phyloP scores from a whole-genome alignment of 139 green algal genomes.

The Zygnema circumcarinatum region DNA sequence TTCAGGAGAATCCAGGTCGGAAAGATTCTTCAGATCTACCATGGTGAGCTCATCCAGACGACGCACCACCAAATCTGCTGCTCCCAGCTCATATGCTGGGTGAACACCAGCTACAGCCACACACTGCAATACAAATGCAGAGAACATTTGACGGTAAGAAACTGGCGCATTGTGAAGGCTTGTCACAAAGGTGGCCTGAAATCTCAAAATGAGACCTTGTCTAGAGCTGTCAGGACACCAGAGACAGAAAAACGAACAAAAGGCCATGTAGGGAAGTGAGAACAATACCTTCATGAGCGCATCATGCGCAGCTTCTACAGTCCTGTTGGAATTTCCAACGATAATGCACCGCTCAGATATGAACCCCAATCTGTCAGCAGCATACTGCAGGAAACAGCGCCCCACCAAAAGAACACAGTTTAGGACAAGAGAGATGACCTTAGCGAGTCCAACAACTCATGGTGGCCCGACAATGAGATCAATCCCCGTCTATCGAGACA shows the following conservation, averaged over 20 bases:
- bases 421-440: background rate
- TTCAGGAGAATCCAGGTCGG: slow-evolving; percentile 75
- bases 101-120: slow-evolving; percentile 79
- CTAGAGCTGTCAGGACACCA: no score
- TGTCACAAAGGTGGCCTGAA: no score
- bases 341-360: slow-evolving; percentile 90
- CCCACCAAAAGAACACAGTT: background rate
- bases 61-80: slow-evolving; percentile 88
- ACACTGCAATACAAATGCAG: slow-evolving; percentile 9
- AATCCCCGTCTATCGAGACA: no score
- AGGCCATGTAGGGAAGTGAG: background rate
- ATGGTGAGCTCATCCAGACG: slow-evolving; percentile 81
- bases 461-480: no score
- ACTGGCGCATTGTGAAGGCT: no score
- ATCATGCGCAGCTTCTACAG: slow-evolving; percentile 90
- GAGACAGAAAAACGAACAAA: no score
- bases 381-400: slow-evolving; percentile 46
- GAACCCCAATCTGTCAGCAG: slow-evolving; percentile 72
- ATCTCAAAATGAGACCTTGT: no score
- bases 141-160: no score
- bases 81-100: slow-evolving; percentile 85
- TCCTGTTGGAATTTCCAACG: slow-evolving; percentile 81
- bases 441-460: no score
- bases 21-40: slow-evolving; percentile 93
- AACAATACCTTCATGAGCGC: slow-evolving; percentile 81